These are phyloP conservation scores for Sinapis alba DNA, from an alignment of 441 rosid genomes.

Conservation along the genomic window DNA sequence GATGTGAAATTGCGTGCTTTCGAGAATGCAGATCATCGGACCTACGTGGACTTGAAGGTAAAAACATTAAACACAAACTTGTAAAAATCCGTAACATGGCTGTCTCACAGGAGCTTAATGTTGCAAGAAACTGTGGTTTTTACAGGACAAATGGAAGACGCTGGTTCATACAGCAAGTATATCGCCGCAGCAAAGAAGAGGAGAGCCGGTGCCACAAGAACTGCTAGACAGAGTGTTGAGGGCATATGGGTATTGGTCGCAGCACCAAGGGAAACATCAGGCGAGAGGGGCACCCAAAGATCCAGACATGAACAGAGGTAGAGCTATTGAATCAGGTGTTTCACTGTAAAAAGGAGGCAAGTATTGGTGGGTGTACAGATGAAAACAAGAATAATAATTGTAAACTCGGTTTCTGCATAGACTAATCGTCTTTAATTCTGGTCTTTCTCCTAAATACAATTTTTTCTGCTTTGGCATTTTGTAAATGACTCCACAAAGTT, in stretches of 20 bases:
- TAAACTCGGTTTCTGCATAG: constrained; percentile 36
- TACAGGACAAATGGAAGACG: constrained; percentile 82
- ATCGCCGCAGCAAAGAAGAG: constrained; percentile 72
- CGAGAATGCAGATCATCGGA: constrained; percentile 70
- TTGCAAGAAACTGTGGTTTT: constrained; percentile 12
- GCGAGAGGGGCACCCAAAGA: constrained; percentile 35
- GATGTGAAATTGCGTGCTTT: constrained; percentile 70
- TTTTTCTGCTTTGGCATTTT: constrained; percentile 29
- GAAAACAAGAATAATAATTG: constrained; percentile 37
- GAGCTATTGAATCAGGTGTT: constrained; percentile 36
- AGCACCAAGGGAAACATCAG: constrained; percentile 58
- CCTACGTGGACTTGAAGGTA: constrained; percentile 81
- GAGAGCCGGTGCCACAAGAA: constrained; percentile 77
- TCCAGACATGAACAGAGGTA: constrained; percentile 27
- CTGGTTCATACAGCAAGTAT: constrained; percentile 75
- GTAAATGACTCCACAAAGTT: constrained; percentile 32
- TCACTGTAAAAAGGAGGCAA: constrained; percentile 34
- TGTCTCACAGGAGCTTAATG: neutral
- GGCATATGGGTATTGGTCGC: constrained; percentile 72
- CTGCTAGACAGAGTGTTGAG: constrained; percentile 71
- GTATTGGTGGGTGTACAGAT: constrained; percentile 40
- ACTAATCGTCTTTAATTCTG: constrained; percentile 21
- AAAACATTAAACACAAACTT: constrained; percentile 15
- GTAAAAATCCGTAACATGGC: neutral
- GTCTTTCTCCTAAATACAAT: constrained; percentile 1